Evolutionary conservation across 257 asterid species (phyloP).

Genomic region (Ophiorrhiza pumila): DNA sequence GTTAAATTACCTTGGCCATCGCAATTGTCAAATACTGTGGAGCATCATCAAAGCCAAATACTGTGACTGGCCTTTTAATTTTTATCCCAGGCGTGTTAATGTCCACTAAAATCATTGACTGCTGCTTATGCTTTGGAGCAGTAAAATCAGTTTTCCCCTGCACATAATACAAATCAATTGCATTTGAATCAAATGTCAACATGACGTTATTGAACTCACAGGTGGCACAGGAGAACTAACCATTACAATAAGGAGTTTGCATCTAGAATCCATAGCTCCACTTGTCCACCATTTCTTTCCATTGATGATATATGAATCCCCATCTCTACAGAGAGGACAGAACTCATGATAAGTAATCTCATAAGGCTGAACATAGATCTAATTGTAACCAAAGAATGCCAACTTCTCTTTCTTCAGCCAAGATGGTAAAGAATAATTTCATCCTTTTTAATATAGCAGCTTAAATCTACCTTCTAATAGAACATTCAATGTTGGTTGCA

Average conservation of each 20-base stretch:
- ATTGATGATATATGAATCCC: conserved; percentile 71
- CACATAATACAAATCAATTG: conserved; percentile 25
- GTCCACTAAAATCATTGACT: conserved; percentile 91
- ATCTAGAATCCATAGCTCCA: conserved; percentile 99
- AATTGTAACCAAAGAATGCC: too few relatives aligned
- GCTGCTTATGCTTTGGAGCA: conserved; percentile 81
- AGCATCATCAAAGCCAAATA: conserved; percentile 94
- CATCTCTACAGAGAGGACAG: conserved; percentile 43
- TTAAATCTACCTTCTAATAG: conserved; percentile 64
- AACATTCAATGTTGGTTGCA: conserved; percentile 95
- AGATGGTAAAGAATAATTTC: background rate
- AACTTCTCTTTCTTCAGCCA: background rate
- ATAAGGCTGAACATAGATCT: background rate
- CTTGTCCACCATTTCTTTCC: conserved; percentile 99
- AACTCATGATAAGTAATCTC: background rate
- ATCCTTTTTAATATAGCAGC: background rate
- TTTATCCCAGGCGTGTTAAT: conserved; percentile 69
- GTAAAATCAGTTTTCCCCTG: conserved; percentile 92
- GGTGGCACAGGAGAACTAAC: conserved; percentile 36
- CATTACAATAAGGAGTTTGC: conserved; percentile 89
- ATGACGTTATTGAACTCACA: background rate
- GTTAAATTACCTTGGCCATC: conserved; percentile 81
- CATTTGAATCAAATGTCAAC: conserved; percentile 5
- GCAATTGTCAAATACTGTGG: conserved; percentile 99
- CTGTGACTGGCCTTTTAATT: conserved; percentile 72